phyloP scores from a whole-genome alignment of 176 grass and related monocot genomes.

The Juncus inflexus region DNA sequence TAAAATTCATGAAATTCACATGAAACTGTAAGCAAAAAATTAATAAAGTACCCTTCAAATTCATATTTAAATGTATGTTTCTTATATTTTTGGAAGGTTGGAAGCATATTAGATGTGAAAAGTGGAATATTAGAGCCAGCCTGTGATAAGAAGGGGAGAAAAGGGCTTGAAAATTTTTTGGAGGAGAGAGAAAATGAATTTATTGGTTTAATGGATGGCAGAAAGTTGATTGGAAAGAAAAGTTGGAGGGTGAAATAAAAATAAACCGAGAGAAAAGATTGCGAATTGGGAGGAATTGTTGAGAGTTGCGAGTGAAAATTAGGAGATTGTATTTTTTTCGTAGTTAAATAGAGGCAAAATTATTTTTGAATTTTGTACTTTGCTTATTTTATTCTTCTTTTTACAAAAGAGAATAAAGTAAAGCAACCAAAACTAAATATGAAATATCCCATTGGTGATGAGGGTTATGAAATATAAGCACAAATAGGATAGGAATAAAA shows the following conservation, averaged over 20 bases:
- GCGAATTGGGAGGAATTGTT: constrained; percentile 58
- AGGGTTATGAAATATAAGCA: too few relatives aligned
- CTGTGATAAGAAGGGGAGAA: constrained; percentile 44
- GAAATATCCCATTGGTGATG: too few relatives aligned
- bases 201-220: constrained; percentile 56
- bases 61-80: neutral
- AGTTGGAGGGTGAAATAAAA: constrained; percentile 39
- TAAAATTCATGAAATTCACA: too few relatives aligned
- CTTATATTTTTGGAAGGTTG: constrained; percentile 35
- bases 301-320: constrained; percentile 22
- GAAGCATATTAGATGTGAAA: constrained; percentile 64
- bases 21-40: constrained; percentile 48
- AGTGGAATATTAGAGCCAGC: constrained; percentile 29
- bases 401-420: too few relatives aligned
- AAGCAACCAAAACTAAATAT: too few relatives aligned
- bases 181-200: constrained; percentile 40
- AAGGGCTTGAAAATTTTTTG: constrained; percentile 50
- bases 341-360: too few relatives aligned
- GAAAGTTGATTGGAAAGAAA: constrained; percentile 70
- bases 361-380: too few relatives aligned
- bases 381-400: too few relatives aligned
- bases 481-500: too few relatives aligned
- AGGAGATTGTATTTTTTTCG: too few relatives aligned
- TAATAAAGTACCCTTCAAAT: neutral
- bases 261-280: constrained; percentile 76